Percentiles rank a stretch among this genome's conserved stretches.
phyloP scores from a whole-genome alignment of 2,329 filamentous ascomycete genomes.

The Reticulascus tulasneorum region DNA sequence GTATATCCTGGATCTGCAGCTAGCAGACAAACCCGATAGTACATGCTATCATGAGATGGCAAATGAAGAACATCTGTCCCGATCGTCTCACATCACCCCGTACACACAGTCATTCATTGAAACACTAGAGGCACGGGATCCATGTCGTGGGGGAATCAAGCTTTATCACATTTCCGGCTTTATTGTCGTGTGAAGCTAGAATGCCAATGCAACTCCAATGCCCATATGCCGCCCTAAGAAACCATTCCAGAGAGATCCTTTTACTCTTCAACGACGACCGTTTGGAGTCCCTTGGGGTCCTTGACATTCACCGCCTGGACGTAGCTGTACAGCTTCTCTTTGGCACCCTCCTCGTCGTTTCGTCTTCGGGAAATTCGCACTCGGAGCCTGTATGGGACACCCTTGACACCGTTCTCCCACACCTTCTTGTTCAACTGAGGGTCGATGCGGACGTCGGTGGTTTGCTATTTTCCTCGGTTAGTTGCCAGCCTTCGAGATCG shows the following conservation, averaged over 20 bases:
- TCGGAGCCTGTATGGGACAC: conserved; percentile 93
- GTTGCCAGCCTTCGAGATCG: conserved; percentile 2
- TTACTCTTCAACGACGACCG: conserved; percentile 78
- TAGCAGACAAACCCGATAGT: conserved; percentile 8
- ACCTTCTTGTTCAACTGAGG: conserved; percentile 99
- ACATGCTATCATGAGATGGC: no score
- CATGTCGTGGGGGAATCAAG: conserved; percentile 17
- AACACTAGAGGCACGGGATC: conserved; percentile 2
- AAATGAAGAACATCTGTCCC: no score
- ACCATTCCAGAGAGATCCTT: conserved; percentile 35
- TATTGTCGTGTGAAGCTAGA: conserved; percentile 27
- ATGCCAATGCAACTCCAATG: conserved; percentile 44
- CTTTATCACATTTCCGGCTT: conserved; percentile 17
- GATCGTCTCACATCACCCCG: no score
- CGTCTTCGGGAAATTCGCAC: conserved; percentile 98
- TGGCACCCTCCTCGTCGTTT: conserved; percentile 99
- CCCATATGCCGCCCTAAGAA: conserved; percentile 37
- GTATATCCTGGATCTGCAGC: conserved; percentile 9
- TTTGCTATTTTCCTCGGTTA: conserved; percentile 62
- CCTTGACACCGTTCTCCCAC: conserved; percentile 99
- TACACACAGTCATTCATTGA: conserved; percentile 7
- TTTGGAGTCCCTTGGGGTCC: conserved; percentile 96
- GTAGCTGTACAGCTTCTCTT: conserved; percentile 99
- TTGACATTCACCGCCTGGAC: conserved; percentile 99
- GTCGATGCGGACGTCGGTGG: conserved; percentile 94